phyloP scores from a whole-genome alignment of 805 yeast genomes.

The Metschnikowia orientalis region DNA sequence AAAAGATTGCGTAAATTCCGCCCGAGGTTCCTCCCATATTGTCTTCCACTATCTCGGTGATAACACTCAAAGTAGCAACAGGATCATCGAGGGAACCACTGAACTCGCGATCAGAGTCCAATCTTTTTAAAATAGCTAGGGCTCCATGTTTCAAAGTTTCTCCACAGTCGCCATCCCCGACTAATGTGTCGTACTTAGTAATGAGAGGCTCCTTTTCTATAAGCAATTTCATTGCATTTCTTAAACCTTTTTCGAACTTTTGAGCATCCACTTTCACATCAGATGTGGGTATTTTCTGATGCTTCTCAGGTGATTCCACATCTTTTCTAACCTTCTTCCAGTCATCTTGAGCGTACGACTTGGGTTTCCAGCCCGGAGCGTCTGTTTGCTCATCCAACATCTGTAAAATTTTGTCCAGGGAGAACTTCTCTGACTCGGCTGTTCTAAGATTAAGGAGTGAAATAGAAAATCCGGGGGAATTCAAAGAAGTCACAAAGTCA shows the following conservation, averaged over 20 bases:
- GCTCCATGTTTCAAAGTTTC: conserved; percentile 85
- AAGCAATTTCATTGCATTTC: conserved; percentile 35
- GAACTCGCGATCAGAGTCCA: conserved; percentile 36
- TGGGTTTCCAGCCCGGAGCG: conserved; percentile 79
- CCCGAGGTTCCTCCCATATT: conserved; percentile 99
- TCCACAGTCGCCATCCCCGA: conserved; percentile 98
- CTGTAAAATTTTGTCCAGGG: conserved; percentile 33
- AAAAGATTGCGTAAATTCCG: conserved; percentile 80
- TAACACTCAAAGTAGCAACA: conserved; percentile 56
- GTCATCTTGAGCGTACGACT: conserved; percentile 25
- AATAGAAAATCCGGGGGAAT: conserved; percentile 88
- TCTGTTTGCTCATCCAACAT: conserved; percentile 67
- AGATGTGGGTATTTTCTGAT: conserved; percentile 23
- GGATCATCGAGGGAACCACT: conserved; percentile 37
- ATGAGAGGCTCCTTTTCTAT: conserved; percentile 63
- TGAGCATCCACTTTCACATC: conserved; percentile 26
- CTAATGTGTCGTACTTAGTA: conserved; percentile 79
- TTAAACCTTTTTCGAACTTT: conserved; percentile 50
- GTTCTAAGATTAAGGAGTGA: conserved; percentile 70
- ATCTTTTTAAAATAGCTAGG: conserved; percentile 56
- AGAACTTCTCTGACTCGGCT: conserved; percentile 15
- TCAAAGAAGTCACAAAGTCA: conserved; percentile 81
- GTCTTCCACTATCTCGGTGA: conserved; percentile 80
- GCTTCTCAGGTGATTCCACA: conserved; percentile 25
- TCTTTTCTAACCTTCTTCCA: conserved; percentile 28